These are phyloP conservation scores for Aspergillus ustus DNA, from an alignment of 2,329 filamentous ascomycete genomes.

Conservation along the genomic window DNA sequence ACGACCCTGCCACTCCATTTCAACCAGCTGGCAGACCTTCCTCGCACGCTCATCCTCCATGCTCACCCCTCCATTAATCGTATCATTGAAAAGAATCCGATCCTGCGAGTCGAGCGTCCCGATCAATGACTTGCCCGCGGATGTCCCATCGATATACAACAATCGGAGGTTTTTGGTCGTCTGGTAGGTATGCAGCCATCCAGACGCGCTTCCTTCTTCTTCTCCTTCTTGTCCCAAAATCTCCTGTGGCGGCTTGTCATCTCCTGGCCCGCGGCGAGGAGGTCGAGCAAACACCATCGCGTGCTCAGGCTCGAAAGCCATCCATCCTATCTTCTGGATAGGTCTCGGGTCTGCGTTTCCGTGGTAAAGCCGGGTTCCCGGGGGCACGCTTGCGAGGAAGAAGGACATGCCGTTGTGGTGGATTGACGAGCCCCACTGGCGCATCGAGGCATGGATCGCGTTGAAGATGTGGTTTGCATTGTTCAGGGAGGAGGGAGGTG, in stretches of 20 bases:
- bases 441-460: slow-evolving; percentile 70
- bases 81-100: slow-evolving; percentile 57
- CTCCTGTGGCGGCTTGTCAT: background rate
- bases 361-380: slow-evolving; percentile 70
- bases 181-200: slow-evolving; percentile 70
- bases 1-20: slow-evolving; percentile 53
- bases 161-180: slow-evolving; percentile 62
- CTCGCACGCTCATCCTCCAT: slow-evolving; percentile 53
- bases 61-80: slow-evolving; percentile 10
- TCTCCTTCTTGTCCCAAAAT: background rate
- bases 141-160: slow-evolving; percentile 73
- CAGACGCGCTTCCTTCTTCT: slow-evolving; percentile 32
- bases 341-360: slow-evolving; percentile 55
- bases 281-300: slow-evolving; percentile 65
- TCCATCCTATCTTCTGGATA: slow-evolving; percentile 66
- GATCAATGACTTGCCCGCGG: slow-evolving; percentile 66
- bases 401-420: slow-evolving; percentile 78
- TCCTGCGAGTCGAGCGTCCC: slow-evolving; percentile 73
- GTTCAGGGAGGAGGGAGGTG: too few species aligned
- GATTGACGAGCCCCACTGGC: slow-evolving; percentile 74
- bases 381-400: slow-evolving; percentile 68
- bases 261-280: slow-evolving; percentile 12
- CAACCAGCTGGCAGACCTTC: slow-evolving; percentile 62
- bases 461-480: slow-evolving; percentile 74
- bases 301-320: slow-evolving; percentile 78